Percentiles rank a stretch among this genome's conserved stretches.
These are phyloP conservation scores for Microstegium vimineum DNA, from an alignment of 176 grass and related monocot species.

Conservation along the genomic window DNA sequence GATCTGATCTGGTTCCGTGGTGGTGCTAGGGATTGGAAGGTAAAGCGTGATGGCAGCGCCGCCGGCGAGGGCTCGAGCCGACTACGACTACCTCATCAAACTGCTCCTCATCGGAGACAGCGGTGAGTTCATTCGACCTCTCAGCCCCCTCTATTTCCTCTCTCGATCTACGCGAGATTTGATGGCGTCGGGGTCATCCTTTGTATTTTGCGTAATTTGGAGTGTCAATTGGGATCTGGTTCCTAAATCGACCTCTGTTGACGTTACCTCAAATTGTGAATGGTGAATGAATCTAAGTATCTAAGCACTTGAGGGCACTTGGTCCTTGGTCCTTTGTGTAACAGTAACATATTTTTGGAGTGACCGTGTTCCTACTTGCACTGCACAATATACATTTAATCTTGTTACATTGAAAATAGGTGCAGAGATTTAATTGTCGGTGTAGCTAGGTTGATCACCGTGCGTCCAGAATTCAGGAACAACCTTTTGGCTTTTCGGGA, in stretches of 20 bases:
- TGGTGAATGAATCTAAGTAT: not conserved
- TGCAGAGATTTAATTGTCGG: not conserved
- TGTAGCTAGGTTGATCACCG: not conserved
- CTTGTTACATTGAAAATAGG: not conserved
- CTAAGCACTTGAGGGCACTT: not conserved
- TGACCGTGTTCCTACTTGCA: not conserved
- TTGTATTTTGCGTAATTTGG: not conserved
- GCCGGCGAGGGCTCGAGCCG: slow-evolving; percentile 54
- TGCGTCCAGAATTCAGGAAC: not conserved
- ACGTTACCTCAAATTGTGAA: not conserved
- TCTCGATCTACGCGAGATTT: slow-evolving; percentile 36
- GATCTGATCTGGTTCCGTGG: slow-evolving; percentile 26
- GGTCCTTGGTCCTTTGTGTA: not conserved
- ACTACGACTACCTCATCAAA: slow-evolving; percentile 65
- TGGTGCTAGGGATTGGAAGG: slow-evolving; percentile 22
- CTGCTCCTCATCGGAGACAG: slow-evolving; percentile 60
- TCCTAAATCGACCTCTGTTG: not conserved
- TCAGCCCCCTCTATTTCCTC: not conserved
- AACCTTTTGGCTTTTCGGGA: not conserved
- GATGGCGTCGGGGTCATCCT: not conserved
- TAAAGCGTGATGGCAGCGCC: slow-evolving; percentile 45
- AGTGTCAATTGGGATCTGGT: slow-evolving; percentile 9
- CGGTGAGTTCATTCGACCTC: slow-evolving; percentile 32
- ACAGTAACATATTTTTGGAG: not conserved
- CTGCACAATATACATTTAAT: not conserved